Evolutionary conservation across 441 rosid species (phyloP).

Genomic region (Jatropha multifida): DNA sequence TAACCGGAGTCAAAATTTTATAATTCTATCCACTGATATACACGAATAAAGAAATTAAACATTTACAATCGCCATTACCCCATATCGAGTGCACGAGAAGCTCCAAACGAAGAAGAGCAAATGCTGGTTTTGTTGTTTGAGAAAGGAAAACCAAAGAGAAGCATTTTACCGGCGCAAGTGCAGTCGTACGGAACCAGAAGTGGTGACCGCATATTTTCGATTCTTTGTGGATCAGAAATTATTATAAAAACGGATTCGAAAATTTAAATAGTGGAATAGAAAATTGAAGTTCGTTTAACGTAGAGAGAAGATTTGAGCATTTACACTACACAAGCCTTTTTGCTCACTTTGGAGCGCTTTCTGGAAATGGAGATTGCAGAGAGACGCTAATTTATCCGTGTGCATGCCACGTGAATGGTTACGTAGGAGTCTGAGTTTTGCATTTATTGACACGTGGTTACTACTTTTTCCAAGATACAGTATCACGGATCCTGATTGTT

Average conservation of each 20-base stretch:
- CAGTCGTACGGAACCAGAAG: conserved; percentile 30
- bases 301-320: background rate
- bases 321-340: background rate
- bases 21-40: background rate
- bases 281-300: background rate
- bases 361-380: background rate
- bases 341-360: background rate
- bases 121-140: conserved; percentile 10
- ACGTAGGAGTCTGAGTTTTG: conserved; percentile 9
- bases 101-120: conserved; percentile 12
- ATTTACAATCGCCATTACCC: conserved; percentile 36
- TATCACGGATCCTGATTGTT: background rate
- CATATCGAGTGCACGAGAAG: conserved; percentile 37
- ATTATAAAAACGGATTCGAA: background rate
- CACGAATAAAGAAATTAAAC: no score
- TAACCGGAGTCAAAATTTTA: conserved; percentile 21
- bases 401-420: conserved; percentile 75
- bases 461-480: background rate
- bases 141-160: conserved; percentile 24
- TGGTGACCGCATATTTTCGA: conserved; percentile 41
- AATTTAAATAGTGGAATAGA: background rate
- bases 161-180: conserved; percentile 24
- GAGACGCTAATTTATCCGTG: background rate
- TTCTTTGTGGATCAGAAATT: background rate
- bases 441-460: conserved; percentile 30